These are phyloP conservation scores for Spathaspora sp. DNA, from an alignment of 1,139 yeast genomes.

Conservation along the genomic window DNA sequence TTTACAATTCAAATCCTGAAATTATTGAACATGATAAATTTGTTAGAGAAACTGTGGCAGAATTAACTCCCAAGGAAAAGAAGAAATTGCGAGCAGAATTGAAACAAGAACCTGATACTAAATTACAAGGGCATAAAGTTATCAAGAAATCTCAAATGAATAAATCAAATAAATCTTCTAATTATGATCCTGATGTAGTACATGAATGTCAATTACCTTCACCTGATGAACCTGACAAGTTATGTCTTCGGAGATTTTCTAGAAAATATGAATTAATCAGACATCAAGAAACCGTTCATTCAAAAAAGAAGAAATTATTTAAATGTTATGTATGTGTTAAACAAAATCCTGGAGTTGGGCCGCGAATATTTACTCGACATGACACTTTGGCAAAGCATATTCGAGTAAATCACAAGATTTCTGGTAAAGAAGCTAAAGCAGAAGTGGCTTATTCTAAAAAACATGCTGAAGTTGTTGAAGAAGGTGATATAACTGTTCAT, in stretches of 20 bases:
- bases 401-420: constrained; percentile 79
- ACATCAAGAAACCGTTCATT: constrained; percentile 96
- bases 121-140: constrained; percentile 14
- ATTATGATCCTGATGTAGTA: constrained; percentile 50
- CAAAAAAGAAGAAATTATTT: constrained; percentile 80
- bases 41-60: constrained; percentile 23
- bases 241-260: constrained; percentile 82
- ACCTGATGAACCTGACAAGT: constrained; percentile 49
- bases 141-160: constrained; percentile 17
- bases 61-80: constrained; percentile 23
- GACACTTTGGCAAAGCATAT: constrained; percentile 95
- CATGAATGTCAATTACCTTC: constrained; percentile 51
- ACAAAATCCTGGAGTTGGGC: constrained; percentile 49
- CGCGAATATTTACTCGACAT: constrained; percentile 84
- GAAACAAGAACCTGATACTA: constrained; percentile 23
- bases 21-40: constrained; percentile 29
- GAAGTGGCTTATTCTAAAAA: constrained; percentile 50
- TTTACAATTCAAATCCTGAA: constrained; percentile 12
- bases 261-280: constrained; percentile 92
- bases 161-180: constrained; percentile 34
- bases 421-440: constrained; percentile 63
- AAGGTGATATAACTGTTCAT: constrained; percentile 47
- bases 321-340: constrained; percentile 84
- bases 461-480: constrained; percentile 47
- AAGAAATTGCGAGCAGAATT: constrained; percentile 21